A percentile compares a stretch with the other conserved stretches of the same genome.
These are phyloP conservation scores for Cercospora brassicicola DNA, from an alignment of 2,329 filamentous ascomycete species.

Conservation along the genomic window DNA sequence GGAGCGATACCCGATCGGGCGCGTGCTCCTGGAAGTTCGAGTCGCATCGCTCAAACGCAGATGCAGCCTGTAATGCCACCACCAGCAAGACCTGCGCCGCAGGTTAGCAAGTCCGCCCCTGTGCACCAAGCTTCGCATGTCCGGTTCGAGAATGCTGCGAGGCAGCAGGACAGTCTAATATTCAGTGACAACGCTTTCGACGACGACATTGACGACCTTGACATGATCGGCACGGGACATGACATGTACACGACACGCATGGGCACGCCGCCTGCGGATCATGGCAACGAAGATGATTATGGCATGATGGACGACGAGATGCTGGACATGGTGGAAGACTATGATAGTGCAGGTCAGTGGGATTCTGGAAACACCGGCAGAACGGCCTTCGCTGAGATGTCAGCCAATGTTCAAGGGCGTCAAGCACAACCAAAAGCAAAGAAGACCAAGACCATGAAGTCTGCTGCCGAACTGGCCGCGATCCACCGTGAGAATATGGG, in stretches of 20 bases:
- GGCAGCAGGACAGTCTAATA: slow-evolving; percentile 1
- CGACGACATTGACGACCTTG: slow-evolving; percentile 29
- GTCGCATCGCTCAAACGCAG: slow-evolving; percentile 39
- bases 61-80: slow-evolving; percentile 25
- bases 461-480: slow-evolving; percentile 26
- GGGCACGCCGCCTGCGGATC: slow-evolving; percentile 39
- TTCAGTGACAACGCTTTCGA: slow-evolving; percentile 22
- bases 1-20: slow-evolving; percentile 1
- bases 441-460: slow-evolving; percentile 26
- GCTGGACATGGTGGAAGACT: slow-evolving; percentile 46
- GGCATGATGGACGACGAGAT: slow-evolving; percentile 42
- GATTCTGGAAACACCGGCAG: slow-evolving; percentile 20
- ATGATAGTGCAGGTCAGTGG: slow-evolving; percentile 42
- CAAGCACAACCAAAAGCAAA: slow-evolving; percentile 30
- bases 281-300: slow-evolving; percentile 36
- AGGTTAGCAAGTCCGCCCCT: not conserved
- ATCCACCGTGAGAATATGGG: slow-evolving; percentile 30
- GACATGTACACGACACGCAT: slow-evolving; percentile 42
- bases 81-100: slow-evolving; percentile 8
- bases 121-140: not conserved
- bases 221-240: slow-evolving; percentile 29
- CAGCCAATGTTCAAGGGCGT: slow-evolving; percentile 28
- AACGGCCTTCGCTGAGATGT: slow-evolving; percentile 38
- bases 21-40: slow-evolving; percentile 29
- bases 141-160: slow-evolving; percentile 2